These are phyloP conservation scores for Kwoniella bestiolae DNA, from an alignment of 768 basidiomycete species.

Conservation along the genomic window DNA sequence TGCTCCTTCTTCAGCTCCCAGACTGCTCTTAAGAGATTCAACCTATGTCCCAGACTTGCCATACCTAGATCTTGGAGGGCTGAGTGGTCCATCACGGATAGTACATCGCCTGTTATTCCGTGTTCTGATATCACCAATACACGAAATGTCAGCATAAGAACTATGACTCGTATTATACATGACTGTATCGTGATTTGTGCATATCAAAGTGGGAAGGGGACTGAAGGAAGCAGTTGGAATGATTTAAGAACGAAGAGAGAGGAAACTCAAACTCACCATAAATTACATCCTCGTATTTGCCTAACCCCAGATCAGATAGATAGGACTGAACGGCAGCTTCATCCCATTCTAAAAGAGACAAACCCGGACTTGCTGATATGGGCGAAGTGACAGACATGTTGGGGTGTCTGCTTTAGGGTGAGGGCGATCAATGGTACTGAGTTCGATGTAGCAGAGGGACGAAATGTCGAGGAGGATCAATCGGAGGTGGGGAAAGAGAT, in stretches of 20 bases:
- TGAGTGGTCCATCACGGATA: slow-evolving; percentile 82
- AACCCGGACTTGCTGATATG: slow-evolving; percentile 32
- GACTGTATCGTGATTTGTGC: too few species aligned
- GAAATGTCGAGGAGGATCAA: too few species aligned
- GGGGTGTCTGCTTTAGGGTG: too few species aligned
- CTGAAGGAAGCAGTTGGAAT: too few species aligned
- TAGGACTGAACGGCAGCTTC: slow-evolving; percentile 70
- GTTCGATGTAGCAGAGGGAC: too few species aligned
- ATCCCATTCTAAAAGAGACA: slow-evolving; percentile 57
- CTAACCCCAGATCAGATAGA: slow-evolving; percentile 75
- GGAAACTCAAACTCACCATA: slow-evolving; percentile 63
- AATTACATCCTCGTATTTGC: slow-evolving; percentile 82
- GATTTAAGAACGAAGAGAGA: slow-evolving; percentile 24
- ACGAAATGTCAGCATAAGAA: neutral
- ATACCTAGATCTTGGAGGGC: slow-evolving; percentile 84
- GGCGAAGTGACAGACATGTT: slow-evolving; percentile 40
- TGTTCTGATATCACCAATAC: slow-evolving; percentile 66
- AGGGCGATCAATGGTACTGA: too few species aligned
- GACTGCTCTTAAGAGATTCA: slow-evolving; percentile 88
- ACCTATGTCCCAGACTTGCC: slow-evolving; percentile 84
- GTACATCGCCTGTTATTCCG: slow-evolving; percentile 86
- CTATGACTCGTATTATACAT: too few species aligned
- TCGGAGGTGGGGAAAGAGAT: too few species aligned
- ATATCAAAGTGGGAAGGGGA: too few species aligned
- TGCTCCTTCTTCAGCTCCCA: slow-evolving; percentile 86